phyloP scores from a whole-genome alignment of 2,329 filamentous ascomycete species.

The Colletotrichum abscissum region DNA sequence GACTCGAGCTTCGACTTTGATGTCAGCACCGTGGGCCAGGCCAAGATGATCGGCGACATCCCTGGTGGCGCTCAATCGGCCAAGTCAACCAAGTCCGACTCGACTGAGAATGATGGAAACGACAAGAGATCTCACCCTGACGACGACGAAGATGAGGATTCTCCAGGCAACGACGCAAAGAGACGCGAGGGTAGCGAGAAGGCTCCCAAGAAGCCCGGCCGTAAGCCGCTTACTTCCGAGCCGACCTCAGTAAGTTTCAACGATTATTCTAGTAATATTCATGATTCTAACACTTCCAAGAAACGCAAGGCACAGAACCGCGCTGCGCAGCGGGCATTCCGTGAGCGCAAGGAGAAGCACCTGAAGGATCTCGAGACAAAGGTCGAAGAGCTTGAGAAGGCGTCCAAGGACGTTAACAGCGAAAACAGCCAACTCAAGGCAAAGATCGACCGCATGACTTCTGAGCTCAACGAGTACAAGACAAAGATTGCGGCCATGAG shows the following conservation, averaged over 20 bases:
- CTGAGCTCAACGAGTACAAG: constrained; percentile 89
- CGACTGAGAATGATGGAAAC: constrained; percentile 68
- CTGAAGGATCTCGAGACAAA: constrained; percentile 86
- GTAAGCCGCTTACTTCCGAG: constrained; percentile 95
- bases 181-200: constrained; percentile 87
- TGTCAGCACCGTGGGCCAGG: constrained; percentile 55
- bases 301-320: constrained; percentile 97
- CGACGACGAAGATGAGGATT: constrained; percentile 73
- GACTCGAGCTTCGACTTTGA: constrained; percentile 84
- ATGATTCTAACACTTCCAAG: constrained; percentile 54
- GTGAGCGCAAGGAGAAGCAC: constrained; percentile 94
- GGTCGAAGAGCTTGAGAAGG: constrained; percentile 81
- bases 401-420: constrained; percentile 82
- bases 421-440: constrained; percentile 87
- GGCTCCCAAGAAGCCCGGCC: constrained; percentile 91
- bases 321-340: constrained; percentile 91
- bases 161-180: constrained; percentile 65
- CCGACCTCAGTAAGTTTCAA: constrained; percentile 84
- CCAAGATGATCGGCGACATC: constrained; percentile 81
- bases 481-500: constrained; percentile 78
- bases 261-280: not conserved
- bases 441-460: constrained; percentile 89
- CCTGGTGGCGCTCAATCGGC: constrained; percentile 66
- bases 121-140: constrained; percentile 82
- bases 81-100: constrained; percentile 61